A percentile compares a stretch with the other conserved stretches of the same genome.
These are phyloP conservation scores for Saccharomyces hybrid DNA, from an alignment of 1,139 yeast genomes.

Conservation along the genomic window DNA sequence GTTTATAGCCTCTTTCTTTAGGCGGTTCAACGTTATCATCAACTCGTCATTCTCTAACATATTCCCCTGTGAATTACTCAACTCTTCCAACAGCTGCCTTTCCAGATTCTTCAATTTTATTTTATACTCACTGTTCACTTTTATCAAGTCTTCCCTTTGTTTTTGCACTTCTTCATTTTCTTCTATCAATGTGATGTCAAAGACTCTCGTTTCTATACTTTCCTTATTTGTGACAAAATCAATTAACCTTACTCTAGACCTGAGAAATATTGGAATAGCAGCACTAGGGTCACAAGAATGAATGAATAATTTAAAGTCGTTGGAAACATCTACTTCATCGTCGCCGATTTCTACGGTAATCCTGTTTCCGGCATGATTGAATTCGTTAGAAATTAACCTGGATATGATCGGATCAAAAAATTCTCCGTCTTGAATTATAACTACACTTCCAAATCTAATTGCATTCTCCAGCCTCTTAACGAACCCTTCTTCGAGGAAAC, in stretches of 20 bases:
- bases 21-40: constrained; percentile 49
- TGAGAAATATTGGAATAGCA: constrained; percentile 45
- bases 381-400: constrained; percentile 53
- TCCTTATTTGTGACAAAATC: constrained; percentile 67
- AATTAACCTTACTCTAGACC: constrained; percentile 53
- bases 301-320: constrained; percentile 52
- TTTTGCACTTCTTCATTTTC: constrained; percentile 62
- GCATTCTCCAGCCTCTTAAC: constrained; percentile 69
- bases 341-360: constrained; percentile 52
- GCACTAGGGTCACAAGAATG: constrained; percentile 53
- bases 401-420: constrained; percentile 66
- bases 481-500: constrained; percentile 67
- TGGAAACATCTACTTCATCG: constrained; percentile 58
- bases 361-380: constrained; percentile 64
- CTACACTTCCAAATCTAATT: constrained; percentile 69
- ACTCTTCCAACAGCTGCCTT: constrained; percentile 47
- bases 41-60: constrained; percentile 62
- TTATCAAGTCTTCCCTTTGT: constrained; percentile 45
- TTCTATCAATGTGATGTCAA: constrained; percentile 47
- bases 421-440: constrained; percentile 74
- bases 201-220: constrained; percentile 55
- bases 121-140: constrained; percentile 54
- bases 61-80: constrained; percentile 52
- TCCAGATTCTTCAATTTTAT: constrained; percentile 52
- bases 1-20: constrained; percentile 56